Conservation (phyloP, 1,284 basidiomycete genomes). For the Trichosporon ovoides region DNA sequence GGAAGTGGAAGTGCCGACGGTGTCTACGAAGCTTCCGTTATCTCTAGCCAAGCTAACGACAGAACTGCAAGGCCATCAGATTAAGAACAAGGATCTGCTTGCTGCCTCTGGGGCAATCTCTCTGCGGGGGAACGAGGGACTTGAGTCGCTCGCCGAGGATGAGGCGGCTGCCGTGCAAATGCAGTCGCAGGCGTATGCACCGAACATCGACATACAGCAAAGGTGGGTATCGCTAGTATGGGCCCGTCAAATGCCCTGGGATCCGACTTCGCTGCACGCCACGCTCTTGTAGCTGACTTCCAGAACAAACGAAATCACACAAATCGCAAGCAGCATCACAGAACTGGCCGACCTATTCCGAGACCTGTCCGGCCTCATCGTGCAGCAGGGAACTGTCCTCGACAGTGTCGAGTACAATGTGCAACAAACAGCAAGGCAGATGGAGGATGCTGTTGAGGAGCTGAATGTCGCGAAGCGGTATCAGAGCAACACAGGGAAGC, state of each 20-base stretch:
- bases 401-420: slow-evolving; percentile 98
- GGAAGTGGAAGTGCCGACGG: too few relatives aligned
- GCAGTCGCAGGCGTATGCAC: slow-evolving; percentile 47
- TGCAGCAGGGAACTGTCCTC: slow-evolving; percentile 94
- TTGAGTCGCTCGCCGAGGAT: slow-evolving; percentile 78
- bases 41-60: slow-evolving; percentile 19
- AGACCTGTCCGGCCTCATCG: slow-evolving; percentile 85
- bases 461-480: slow-evolving; percentile 79
- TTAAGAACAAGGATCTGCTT: slow-evolving; percentile 86
- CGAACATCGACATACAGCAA: slow-evolving; percentile 55
- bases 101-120: slow-evolving; percentile 71
- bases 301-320: slow-evolving; percentile 67
- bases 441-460: slow-evolving; percentile 79
- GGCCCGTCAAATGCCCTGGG: too few relatives aligned
- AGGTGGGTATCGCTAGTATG: slow-evolving; percentile 49
- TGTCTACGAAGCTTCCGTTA: too few relatives aligned
- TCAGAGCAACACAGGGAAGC: slow-evolving; percentile 84
- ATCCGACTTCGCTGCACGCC: too few relatives aligned
- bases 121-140: slow-evolving; percentile 68
- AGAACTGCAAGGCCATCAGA: slow-evolving; percentile 89
- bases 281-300: too few relatives aligned
- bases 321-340: slow-evolving; percentile 88
- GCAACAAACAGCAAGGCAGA: slow-evolving; percentile 76
- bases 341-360: slow-evolving; percentile 93
- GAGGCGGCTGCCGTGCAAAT: slow-evolving; percentile 60